phyloP scores from a whole-genome alignment of 495 filamentous ascomycete genomes.

The Mycothermus thermophilus region DNA sequence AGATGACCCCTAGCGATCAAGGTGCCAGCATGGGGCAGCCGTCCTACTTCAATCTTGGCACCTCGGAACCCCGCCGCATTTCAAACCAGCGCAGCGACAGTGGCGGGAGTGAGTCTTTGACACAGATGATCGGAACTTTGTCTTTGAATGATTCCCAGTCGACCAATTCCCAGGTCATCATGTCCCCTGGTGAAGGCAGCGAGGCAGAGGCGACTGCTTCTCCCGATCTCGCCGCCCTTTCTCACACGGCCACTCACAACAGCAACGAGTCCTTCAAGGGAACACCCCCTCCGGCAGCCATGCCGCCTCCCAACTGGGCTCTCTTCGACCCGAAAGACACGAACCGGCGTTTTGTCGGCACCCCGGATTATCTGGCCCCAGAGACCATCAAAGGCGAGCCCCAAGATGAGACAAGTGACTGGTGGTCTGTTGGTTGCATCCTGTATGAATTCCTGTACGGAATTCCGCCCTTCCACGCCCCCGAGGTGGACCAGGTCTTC shows the following conservation, averaged over 20 bases:
- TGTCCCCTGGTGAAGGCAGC: conserved; percentile 41
- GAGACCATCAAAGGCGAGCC: conserved; percentile 92
- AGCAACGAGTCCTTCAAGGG: conserved; percentile 27
- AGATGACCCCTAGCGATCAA: conserved; percentile 67
- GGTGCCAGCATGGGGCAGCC: conserved; percentile 56
- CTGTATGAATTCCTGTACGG: conserved; percentile 93
- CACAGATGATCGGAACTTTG: conserved; percentile 71
- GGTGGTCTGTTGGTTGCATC: conserved; percentile 98
- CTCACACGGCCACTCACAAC: conserved; percentile 44
- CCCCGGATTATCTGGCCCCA: conserved; percentile 91
- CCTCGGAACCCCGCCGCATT: conserved; percentile 65
- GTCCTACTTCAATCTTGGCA: conserved; percentile 78
- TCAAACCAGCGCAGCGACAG: conserved; percentile 89
- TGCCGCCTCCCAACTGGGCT: conserved; percentile 91
- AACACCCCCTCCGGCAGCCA: conserved; percentile 56
- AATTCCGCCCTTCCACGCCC: conserved; percentile 84
- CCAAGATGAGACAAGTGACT: conserved; percentile 96
- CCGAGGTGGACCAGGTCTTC: conserved; percentile 85
- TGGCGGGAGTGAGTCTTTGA: conserved; percentile 70
- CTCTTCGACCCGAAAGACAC: conserved; percentile 92
- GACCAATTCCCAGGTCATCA: conserved; percentile 30
- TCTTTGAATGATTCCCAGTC: conserved; percentile 52
- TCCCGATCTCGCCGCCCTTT: conserved; percentile 52
- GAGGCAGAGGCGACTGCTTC: conserved; percentile 49
- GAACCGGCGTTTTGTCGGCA: conserved; percentile 88